Evolutionary conservation across 2,329 filamentous ascomycete species (phyloP).

Genomic region (Aspergillus sp.): DNA sequence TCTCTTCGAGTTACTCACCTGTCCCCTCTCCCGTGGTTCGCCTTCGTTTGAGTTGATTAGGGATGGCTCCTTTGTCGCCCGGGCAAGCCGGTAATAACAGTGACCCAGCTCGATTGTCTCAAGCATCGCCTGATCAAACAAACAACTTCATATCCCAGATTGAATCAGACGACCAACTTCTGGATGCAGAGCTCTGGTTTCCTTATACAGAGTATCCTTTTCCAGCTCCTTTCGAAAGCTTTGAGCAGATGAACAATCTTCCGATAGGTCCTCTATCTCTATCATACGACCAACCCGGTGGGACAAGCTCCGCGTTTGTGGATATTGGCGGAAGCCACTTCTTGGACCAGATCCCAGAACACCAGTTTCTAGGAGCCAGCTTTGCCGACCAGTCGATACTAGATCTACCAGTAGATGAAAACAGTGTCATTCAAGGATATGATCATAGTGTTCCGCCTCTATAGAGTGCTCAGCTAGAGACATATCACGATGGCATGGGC

Average conservation of each 20-base stretch:
- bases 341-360: no score
- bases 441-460: not conserved
- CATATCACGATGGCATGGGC: not conserved
- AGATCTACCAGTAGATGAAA: not conserved
- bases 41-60: not conserved
- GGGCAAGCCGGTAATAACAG: not conserved
- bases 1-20: not conserved
- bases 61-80: not conserved
- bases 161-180: no score
- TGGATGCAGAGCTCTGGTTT: no score
- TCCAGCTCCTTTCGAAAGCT: no score
- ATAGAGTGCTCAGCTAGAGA: slow-evolving; percentile 5
- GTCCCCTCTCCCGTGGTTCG: not conserved
- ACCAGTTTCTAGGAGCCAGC: no score
- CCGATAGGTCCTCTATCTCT: no score
- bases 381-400: not conserved
- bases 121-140: not conserved
- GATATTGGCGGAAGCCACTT: no score
- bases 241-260: no score
- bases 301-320: no score
- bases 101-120: not conserved
- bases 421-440: not conserved
- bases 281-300: no score
- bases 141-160: not conserved
- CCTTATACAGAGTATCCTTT: no score